Evolutionary conservation across 257 asterid species (phyloP).

Genomic region (Cynanchum wilfordii): DNA sequence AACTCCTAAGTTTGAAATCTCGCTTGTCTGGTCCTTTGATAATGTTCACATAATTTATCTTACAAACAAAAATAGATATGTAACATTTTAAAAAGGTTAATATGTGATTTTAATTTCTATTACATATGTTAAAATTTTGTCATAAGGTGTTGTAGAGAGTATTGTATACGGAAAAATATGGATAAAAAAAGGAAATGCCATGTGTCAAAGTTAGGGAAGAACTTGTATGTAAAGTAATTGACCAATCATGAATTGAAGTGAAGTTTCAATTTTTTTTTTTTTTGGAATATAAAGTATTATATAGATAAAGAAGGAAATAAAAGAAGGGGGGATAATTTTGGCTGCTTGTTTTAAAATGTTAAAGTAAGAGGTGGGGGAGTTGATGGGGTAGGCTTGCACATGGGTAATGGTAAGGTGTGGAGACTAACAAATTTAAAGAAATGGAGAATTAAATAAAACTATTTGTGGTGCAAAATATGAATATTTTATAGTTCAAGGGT

Average conservation of each 20-base stretch:
- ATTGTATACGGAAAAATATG: too few species aligned
- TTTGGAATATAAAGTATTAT: neutral
- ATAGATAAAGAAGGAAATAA: neutral
- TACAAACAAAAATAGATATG: too few species aligned
- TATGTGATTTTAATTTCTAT: too few species aligned
- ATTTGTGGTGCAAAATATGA: neutral
- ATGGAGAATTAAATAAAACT: neutral
- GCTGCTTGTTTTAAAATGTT: constrained; percentile 3
- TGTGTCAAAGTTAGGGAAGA: neutral
- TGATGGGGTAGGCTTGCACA: constrained; percentile 37
- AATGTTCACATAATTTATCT: too few species aligned
- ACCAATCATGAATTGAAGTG: constrained; percentile 11
- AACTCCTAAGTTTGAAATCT: too few species aligned
- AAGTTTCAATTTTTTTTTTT: constrained; percentile 1
- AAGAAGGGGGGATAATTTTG: constrained; percentile 14
- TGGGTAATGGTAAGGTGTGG: constrained; percentile 42
- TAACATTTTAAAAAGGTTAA: too few species aligned
- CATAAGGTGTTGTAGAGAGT: too few species aligned
- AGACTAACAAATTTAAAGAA: constrained; percentile 18
- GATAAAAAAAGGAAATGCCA: neutral
- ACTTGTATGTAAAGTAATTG: neutral
- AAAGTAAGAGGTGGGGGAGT: neutral
- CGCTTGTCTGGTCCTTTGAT: too few species aligned
- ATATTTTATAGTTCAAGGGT: constrained; percentile 18
- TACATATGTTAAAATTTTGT: too few species aligned